These are phyloP conservation scores for Schizothecium vesticola DNA, from an alignment of 495 filamentous ascomycete genomes.

Conservation along the genomic window DNA sequence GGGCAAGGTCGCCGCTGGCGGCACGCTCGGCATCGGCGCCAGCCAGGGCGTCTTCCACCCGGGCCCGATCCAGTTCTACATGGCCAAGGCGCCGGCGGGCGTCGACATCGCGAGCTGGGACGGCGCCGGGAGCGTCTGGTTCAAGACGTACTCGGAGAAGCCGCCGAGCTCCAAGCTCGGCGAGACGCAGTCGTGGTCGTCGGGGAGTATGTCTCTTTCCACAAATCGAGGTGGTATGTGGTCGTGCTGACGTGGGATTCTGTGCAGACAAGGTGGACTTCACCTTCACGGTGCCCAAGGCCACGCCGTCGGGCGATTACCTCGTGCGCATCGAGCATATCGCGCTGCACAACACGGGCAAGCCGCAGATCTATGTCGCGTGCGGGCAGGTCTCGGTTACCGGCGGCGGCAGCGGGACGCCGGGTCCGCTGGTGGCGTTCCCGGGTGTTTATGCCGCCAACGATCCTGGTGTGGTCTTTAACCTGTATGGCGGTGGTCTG, in stretches of 20 bases:
- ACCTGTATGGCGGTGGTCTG: slow-evolving; percentile 15
- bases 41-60: slow-evolving; percentile 34
- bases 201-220: not conserved
- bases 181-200: slow-evolving; percentile 4
- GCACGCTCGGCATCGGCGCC: slow-evolving; percentile 37
- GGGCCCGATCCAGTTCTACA: slow-evolving; percentile 44
- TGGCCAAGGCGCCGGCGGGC: slow-evolving; percentile 37
- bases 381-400: slow-evolving; percentile 38
- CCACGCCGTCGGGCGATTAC: slow-evolving; percentile 36
- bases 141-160: slow-evolving; percentile 31
- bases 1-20: slow-evolving; percentile 34
- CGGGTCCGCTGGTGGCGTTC: slow-evolving; percentile 28
- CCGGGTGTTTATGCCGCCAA: slow-evolving; percentile 33
- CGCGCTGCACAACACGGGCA: slow-evolving; percentile 34
- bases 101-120: slow-evolving; percentile 38
- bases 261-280: slow-evolving; percentile 22
- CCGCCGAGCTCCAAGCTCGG: slow-evolving; percentile 2
- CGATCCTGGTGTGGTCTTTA: slow-evolving; percentile 31
- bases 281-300: slow-evolving; percentile 36
- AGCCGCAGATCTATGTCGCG: slow-evolving; percentile 39
- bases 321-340: slow-evolving; percentile 38
- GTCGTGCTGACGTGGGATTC: not conserved
- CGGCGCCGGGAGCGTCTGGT: slow-evolving; percentile 41
- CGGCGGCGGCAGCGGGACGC: slow-evolving; percentile 31
- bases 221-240: not conserved